Conservation (phyloP, 495 filamentous ascomycete genomes). For the Oidiodendron maius region DNA sequence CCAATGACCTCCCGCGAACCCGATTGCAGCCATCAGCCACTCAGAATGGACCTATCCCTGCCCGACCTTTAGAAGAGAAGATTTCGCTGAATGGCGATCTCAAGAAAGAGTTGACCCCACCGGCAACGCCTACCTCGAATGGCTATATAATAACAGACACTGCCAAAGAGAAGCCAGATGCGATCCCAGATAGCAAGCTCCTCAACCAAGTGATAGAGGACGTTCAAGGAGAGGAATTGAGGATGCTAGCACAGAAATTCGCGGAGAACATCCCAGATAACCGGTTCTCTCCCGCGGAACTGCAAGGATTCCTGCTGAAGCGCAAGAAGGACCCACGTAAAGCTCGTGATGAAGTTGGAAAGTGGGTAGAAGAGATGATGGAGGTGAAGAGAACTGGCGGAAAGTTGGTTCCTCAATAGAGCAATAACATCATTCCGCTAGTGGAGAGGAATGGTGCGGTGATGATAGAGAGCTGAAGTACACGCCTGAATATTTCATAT, state of each 20-base stretch:
- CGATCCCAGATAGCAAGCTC: not conserved
- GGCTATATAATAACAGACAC: too few species aligned
- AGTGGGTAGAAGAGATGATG: slow-evolving; percentile 47
- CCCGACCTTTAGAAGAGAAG: too few species aligned
- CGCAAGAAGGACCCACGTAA: slow-evolving; percentile 54
- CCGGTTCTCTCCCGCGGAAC: slow-evolving; percentile 60
- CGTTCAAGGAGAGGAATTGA: slow-evolving; percentile 25
- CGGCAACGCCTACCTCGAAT: not conserved
- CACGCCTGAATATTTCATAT: too few species aligned
- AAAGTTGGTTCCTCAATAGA: slow-evolving; percentile 3
- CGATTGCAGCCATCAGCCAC: not conserved
- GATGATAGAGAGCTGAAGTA: too few species aligned
- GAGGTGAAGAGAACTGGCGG: slow-evolving; percentile 32
- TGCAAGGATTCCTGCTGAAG: slow-evolving; percentile 64
- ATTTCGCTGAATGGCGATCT: too few species aligned
- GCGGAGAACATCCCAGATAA: slow-evolving; percentile 38
- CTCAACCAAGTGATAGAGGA: not conserved
- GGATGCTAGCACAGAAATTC: slow-evolving; percentile 37
- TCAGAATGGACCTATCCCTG: too few species aligned
- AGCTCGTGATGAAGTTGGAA: slow-evolving; percentile 48
- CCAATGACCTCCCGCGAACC: slow-evolving; percentile 27
- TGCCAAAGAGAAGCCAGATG: too few species aligned
- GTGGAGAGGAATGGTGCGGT: not conserved
- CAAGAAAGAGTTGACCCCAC: not conserved
- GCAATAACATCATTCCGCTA: not conserved